phyloP scores from a whole-genome alignment of 306 rosid species.

The Psophocarpus tetragonolobus region DNA sequence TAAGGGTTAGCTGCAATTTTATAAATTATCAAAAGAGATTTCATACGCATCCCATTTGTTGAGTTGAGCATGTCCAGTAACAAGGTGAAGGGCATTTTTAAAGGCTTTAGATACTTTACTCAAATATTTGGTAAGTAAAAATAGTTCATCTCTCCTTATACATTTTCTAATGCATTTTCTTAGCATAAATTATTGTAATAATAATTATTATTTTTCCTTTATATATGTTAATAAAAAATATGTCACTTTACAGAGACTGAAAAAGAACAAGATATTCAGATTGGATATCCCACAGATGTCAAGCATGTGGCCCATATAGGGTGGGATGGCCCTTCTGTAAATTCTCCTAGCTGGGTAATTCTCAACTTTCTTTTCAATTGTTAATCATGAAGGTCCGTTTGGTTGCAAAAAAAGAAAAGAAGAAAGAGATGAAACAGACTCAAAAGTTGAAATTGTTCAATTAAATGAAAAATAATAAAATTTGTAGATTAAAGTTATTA shows the following conservation, averaged over 20 bases:
- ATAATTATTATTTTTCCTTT: neutral
- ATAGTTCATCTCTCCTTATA: neutral
- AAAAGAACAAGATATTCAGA: constrained; percentile 79
- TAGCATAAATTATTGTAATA: neutral
- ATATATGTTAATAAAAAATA: neutral
- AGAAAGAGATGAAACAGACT: too few species aligned
- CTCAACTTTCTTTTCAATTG: neutral
- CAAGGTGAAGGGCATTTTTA: constrained; percentile 84
- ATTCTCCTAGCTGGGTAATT: constrained; percentile 91
- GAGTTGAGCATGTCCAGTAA: constrained; percentile 51
- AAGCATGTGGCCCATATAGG: constrained; percentile 98
- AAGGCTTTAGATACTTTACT: constrained; percentile 80
- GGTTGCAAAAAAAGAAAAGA: too few species aligned
- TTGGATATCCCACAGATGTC: constrained; percentile 91
- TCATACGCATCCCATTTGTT: neutral
- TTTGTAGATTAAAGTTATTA: too few species aligned
- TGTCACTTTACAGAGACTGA: constrained; percentile 55
- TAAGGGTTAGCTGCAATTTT: neutral
- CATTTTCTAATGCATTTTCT: neutral
- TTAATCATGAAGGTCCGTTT: neutral
- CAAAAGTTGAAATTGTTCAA: too few species aligned
- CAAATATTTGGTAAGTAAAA: constrained; percentile 79
- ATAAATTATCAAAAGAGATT: constrained; percentile 23
- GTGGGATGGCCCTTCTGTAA: constrained; percentile 94
- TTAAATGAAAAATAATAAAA: too few species aligned